phyloP scores from a whole-genome alignment of 495 filamentous ascomycete species.

The Penicillium pancosmium region DNA sequence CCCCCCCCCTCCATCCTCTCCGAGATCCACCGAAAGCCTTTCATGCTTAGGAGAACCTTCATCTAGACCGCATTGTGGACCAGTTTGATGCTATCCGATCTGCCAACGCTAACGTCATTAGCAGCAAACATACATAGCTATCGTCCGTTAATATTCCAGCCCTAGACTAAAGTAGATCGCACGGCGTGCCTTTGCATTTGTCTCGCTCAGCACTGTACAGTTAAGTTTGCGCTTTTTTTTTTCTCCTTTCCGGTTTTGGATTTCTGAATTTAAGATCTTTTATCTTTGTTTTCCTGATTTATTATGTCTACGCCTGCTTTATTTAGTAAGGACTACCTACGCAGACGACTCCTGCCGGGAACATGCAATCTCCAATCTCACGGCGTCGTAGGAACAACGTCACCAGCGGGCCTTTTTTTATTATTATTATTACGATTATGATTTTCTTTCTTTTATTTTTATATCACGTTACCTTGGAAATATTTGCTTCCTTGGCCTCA shows the following conservation, averaged over 20 bases:
- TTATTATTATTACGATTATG: no score
- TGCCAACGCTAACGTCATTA: not conserved
- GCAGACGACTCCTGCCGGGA: not conserved
- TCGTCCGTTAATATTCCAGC: not conserved
- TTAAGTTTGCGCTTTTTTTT: not conserved
- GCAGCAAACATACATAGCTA: not conserved
- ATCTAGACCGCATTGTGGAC: conserved; percentile 4
- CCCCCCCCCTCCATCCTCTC: not conserved
- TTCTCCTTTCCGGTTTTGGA: not conserved
- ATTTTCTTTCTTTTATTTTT: conserved; percentile 9
- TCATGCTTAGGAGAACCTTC: not conserved
- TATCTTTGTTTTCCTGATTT: not conserved
- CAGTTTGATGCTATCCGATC: conserved; percentile 4
- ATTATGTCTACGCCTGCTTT: not conserved
- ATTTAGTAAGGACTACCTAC: not conserved
- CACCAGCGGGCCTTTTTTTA: conserved; percentile 3
- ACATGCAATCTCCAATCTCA: not conserved
- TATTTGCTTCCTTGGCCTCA: not conserved
- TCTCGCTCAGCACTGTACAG: not conserved
- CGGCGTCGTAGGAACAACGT: conserved; percentile 4
- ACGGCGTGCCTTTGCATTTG: not conserved
- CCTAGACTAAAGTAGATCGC: not conserved
- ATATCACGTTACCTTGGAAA: conserved; percentile 5
- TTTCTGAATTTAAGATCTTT: not conserved
- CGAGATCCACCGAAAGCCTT: not conserved